Percentiles rank a stretch among this genome's conserved stretches.
Evolutionary conservation across 1,284 basidiomycete genomes (phyloP).

Genomic region (Cryptococcus sp.): DNA sequence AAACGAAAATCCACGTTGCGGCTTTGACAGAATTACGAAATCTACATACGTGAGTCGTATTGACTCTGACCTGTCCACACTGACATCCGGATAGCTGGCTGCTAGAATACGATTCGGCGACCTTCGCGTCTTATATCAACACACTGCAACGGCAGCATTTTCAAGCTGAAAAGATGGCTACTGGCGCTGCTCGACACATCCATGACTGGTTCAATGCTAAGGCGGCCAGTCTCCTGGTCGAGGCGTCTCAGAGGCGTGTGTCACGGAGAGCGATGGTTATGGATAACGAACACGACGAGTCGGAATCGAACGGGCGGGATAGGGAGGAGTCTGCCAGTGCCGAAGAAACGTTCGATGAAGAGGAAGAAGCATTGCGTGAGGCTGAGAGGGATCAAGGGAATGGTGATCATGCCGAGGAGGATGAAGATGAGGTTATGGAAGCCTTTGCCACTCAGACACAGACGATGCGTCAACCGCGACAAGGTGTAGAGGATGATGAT

Average conservation of each 20-base stretch:
- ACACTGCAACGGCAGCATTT: conserved; percentile 61
- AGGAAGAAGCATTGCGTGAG: conserved; percentile 44
- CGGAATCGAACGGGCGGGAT: conserved; percentile 2
- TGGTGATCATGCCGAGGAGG: conserved; percentile 24
- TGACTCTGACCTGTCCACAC: background rate
- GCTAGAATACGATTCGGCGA: conserved; percentile 85
- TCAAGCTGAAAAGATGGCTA: conserved; percentile 37
- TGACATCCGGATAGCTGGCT: conserved; percentile 61
- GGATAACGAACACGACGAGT: conserved; percentile 35
- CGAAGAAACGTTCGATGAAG: conserved; percentile 40
- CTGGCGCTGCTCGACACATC: conserved; percentile 42
- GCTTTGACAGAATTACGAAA: conserved; percentile 84
- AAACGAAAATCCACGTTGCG: conserved; percentile 85
- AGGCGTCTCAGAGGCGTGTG: conserved; percentile 46
- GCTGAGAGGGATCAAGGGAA: conserved; percentile 21
- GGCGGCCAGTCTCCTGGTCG: conserved; percentile 82
- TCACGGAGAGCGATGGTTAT: conserved; percentile 30
- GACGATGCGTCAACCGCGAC: conserved; percentile 21
- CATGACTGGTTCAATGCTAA: conserved; percentile 57
- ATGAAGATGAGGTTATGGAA: conserved; percentile 46
- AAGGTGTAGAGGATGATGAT: conserved; percentile 14
- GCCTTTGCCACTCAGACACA: conserved; percentile 48
- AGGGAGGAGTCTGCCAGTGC: background rate
- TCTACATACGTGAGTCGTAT: conserved; percentile 68
- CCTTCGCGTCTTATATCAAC: conserved; percentile 90